Percentiles rank a stretch among this genome's conserved stretches.
Evolutionary conservation across 2,329 filamentous ascomycete species (phyloP).

Genomic region (Pseudogymnoascus sp.): DNA sequence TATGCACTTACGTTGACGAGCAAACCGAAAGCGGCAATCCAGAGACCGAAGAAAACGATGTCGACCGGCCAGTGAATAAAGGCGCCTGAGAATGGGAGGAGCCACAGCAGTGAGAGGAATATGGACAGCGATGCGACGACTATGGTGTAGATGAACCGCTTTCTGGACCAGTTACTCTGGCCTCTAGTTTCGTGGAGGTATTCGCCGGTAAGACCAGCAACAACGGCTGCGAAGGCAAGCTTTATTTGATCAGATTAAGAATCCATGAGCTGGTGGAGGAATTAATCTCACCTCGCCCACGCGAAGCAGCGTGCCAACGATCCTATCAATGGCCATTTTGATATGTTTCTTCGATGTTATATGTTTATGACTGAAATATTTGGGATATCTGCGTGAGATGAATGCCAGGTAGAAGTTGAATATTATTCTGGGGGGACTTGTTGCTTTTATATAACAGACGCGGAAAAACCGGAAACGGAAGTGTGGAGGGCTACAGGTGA

Average conservation of each 20-base stretch:
- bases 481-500: neutral
- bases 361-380: neutral
- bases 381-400: neutral
- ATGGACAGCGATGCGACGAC: conserved; percentile 64
- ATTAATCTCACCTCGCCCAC: conserved; percentile 23
- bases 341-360: neutral
- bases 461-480: conserved; percentile 2
- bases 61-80: conserved; percentile 70
- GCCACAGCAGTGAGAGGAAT: conserved; percentile 62
- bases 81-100: conserved; percentile 61
- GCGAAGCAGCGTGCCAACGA: conserved; percentile 29
- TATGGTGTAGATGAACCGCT: conserved; percentile 69
- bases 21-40: conserved; percentile 48
- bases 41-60: conserved; percentile 59
- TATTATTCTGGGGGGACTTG: neutral
- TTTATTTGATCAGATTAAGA: conserved; percentile 38
- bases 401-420: neutral
- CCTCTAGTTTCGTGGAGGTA: conserved; percentile 48
- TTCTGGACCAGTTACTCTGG: conserved; percentile 47
- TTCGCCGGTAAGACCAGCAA: conserved; percentile 61
- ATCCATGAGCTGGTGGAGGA: neutral
- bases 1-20: conserved; percentile 46
- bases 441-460: neutral
- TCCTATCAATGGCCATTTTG: conserved; percentile 35
- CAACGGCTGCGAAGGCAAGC: conserved; percentile 65